Evolutionary conservation across 176 grass and related monocot species (phyloP).

Genomic region (Cenchrus fungigraminus): DNA sequence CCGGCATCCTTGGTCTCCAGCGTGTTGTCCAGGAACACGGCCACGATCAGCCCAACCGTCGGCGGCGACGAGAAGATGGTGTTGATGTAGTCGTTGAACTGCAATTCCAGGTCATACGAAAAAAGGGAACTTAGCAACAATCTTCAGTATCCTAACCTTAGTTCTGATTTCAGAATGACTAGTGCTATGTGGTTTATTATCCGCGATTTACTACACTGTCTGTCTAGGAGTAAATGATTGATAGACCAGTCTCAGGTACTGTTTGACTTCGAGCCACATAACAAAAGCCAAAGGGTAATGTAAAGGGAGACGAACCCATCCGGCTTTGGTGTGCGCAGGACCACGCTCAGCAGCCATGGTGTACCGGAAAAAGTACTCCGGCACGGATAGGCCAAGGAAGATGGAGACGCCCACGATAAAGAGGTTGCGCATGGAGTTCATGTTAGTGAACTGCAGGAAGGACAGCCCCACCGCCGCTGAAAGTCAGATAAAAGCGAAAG

Average conservation of each 20-base stretch:
- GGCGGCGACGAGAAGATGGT: constrained; percentile 97
- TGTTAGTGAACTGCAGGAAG: constrained; percentile 97
- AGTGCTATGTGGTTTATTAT: no score
- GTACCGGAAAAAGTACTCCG: constrained; percentile 96
- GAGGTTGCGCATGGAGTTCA: constrained; percentile 99
- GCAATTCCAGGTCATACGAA: constrained; percentile 30
- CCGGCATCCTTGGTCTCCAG: constrained; percentile 73
- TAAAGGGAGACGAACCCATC: constrained; percentile 71
- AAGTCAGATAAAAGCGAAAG: constrained; percentile 5
- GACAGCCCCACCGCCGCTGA: constrained; percentile 92
- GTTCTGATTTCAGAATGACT: neutral
- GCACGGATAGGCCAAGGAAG: constrained; percentile 95
- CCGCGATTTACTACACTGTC: neutral
- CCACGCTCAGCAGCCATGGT: constrained; percentile 72
- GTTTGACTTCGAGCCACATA: constrained; percentile 26
- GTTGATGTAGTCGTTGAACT: constrained; percentile 99
- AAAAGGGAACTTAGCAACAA: neutral
- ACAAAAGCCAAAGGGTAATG: neutral
- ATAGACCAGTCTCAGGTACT: neutral
- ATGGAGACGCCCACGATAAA: constrained; percentile 95
- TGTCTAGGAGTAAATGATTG: neutral
- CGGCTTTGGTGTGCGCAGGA: constrained; percentile 82
- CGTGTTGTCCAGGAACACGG: constrained; percentile 94
- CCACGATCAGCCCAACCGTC: constrained; percentile 80
- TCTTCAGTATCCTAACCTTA: neutral